phyloP scores from a whole-genome alignment of 2,329 filamentous ascomycete genomes.

The Calonectria pauciramosa region DNA sequence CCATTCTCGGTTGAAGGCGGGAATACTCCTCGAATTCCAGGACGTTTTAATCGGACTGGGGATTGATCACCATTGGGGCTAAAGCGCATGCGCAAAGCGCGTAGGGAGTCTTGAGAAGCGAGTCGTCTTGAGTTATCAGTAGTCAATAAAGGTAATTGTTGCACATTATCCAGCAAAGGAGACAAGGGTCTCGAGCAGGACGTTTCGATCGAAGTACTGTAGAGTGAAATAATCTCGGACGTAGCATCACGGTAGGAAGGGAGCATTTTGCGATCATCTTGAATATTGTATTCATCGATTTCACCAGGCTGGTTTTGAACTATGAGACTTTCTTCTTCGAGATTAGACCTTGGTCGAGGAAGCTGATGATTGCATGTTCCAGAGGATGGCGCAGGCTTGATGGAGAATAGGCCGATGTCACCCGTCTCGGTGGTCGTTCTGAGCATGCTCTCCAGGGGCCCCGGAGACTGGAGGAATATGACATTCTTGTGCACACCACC shows the following conservation, averaged over 20 bases:
- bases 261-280: conserved; percentile 60
- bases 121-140: conserved; percentile 62
- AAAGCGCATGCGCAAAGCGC: conserved; percentile 62
- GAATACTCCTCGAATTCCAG: conserved; percentile 64
- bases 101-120: conserved; percentile 62
- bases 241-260: conserved; percentile 65
- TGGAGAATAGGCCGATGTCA: conserved; percentile 74
- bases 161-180: conserved; percentile 59
- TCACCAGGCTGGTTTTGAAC: conserved; percentile 48
- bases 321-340: conserved; percentile 47
- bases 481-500: conserved; percentile 60
- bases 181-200: conserved; percentile 59
- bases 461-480: conserved; percentile 61
- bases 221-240: conserved; percentile 70
- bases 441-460: conserved; percentile 73
- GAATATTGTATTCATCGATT: conserved; percentile 48
- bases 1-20: conserved; percentile 64
- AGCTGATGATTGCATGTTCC: conserved; percentile 46
- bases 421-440: conserved; percentile 76
- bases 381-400: conserved; percentile 52
- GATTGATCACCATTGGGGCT: conserved; percentile 63
- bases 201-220: conserved; percentile 64
- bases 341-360: conserved; percentile 46
- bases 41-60: conserved; percentile 68
- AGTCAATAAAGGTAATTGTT: conserved; percentile 69